These are phyloP conservation scores for Wallemia hederae DNA, from an alignment of 1,284 basidiomycete genomes.

Conservation along the genomic window DNA sequence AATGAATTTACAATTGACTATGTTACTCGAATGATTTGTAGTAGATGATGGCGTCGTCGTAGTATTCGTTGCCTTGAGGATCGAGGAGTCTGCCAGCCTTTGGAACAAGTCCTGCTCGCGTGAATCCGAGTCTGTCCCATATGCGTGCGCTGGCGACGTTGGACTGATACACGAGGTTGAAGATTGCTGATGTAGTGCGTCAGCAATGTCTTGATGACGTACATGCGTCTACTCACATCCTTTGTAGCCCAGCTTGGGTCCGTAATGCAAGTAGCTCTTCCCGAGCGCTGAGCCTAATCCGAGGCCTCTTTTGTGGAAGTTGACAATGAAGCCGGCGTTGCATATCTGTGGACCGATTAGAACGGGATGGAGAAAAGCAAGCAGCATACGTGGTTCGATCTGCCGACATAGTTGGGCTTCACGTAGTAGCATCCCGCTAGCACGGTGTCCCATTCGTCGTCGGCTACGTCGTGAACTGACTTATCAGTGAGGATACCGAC, in stretches of 20 bases:
- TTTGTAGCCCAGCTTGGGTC: conserved; percentile 26
- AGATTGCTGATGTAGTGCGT: conserved; percentile 33
- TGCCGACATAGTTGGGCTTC: conserved; percentile 77
- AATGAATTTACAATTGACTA: no score
- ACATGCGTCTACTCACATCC: background rate
- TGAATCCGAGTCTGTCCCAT: conserved; percentile 65
- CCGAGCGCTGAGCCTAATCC: conserved; percentile 48
- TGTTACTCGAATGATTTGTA: conserved; percentile 42
- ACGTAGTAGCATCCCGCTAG: conserved; percentile 61
- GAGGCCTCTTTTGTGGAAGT: conserved; percentile 30
- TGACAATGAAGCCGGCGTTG: conserved; percentile 69
- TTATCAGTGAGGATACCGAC: conserved; percentile 27
- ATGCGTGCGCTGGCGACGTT: conserved; percentile 29
- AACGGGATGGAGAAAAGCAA: background rate
- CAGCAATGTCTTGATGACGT: background rate
- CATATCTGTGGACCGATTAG: conserved; percentile 27
- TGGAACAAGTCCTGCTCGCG: conserved; percentile 52
- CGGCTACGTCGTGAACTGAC: conserved; percentile 11
- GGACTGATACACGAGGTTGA: conserved; percentile 74
- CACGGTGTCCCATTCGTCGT: conserved; percentile 32
- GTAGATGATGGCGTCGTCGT: conserved; percentile 58
- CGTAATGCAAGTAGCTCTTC: conserved; percentile 51
- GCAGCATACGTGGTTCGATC: conserved; percentile 50
- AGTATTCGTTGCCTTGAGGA: conserved; percentile 39
- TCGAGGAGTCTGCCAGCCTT: conserved; percentile 47